These are phyloP conservation scores for Phytophthora sp. DNA, from an alignment of 352 stramenopile species.

Conservation along the genomic window DNA sequence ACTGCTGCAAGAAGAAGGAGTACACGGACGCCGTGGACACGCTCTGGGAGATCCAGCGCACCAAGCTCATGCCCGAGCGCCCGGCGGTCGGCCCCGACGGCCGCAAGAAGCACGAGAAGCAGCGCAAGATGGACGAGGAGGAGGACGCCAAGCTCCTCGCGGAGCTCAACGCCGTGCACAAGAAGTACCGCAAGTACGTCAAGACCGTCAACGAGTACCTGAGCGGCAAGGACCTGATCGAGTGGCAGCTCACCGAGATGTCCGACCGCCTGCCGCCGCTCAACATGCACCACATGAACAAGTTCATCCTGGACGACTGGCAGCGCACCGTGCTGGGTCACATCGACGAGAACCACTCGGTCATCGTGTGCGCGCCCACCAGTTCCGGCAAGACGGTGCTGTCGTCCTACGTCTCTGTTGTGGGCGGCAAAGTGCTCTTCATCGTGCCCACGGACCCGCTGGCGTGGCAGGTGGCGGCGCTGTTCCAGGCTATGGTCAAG, in stretches of 20 bases:
- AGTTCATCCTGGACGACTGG: slow-evolving; percentile 97
- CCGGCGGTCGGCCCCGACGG: slow-evolving; percentile 38
- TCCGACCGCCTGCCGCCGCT: slow-evolving; percentile 83
- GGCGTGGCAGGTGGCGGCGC: slow-evolving; percentile 98
- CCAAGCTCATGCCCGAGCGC: slow-evolving; percentile 62
- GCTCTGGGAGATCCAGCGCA: slow-evolving; percentile 88
- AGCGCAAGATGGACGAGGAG: slow-evolving; percentile 77
- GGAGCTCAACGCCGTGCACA: slow-evolving; percentile 79
- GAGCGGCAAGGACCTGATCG: slow-evolving; percentile 74
- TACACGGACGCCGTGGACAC: slow-evolving; percentile 87
- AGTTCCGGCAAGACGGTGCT: slow-evolving; percentile 97
- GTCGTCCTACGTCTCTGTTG: slow-evolving; percentile 85
- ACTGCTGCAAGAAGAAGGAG: slow-evolving; percentile 87
- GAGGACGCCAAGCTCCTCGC: slow-evolving; percentile 70
- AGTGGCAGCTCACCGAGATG: slow-evolving; percentile 90
- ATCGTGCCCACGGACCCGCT: slow-evolving; percentile 97
- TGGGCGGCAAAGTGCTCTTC: slow-evolving; percentile 82
- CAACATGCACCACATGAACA: slow-evolving; percentile 93
- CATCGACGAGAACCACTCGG: slow-evolving; percentile 95
- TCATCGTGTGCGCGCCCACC: slow-evolving; percentile 98
- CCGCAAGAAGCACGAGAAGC: slow-evolving; percentile 76
- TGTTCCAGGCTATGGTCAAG: slow-evolving; percentile 98
- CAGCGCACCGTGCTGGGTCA: slow-evolving; percentile 95
- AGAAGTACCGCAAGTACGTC: slow-evolving; percentile 90
- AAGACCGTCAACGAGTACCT: slow-evolving; percentile 80